Evolutionary conservation across 352 stramenopile genomes (phyloP), one percentile per base, ranked within the genome.

Genomic region (Phytophthora pisi): DNA sequence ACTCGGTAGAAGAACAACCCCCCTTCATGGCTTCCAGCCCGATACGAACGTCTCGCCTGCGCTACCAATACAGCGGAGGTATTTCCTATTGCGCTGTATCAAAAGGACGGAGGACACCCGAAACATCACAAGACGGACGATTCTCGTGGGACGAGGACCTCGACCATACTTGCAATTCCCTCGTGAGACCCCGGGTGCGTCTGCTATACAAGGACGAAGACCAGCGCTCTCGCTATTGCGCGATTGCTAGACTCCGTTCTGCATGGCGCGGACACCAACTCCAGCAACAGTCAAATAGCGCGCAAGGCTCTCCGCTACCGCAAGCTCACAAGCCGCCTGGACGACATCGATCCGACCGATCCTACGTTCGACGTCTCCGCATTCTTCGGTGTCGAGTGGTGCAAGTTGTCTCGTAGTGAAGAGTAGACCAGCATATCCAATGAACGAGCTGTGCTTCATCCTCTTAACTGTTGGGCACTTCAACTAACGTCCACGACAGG

Each of bases 281-380:
- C 59, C 15, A 61, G 6, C 2, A 58, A 51, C 20, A 38, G 7
- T 13, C 30, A 23, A 18, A 57, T 72, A 16, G 64, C 57, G 11
- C 51, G 24, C 40, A 72, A 67, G 42, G 52, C 58, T 5, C 46
- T 68, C 23, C 34, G 46, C 10, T 72, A 68, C 57, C 58, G 51
- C 11, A 51, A 50, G 43, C 11, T 72, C 34, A 20, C 56, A 7
- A 2, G 9, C 9, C 57, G 58, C 4, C n/a, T 60, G 45, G 30
- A 45, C 7, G 11, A 63, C 20, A 36, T 68, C 40, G 52, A 68
- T 28, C 43, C 51, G 26, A 18, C 45, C 8, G 51, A 68, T n/a
- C 61, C 51, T 1, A 20, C n/a, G 0, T 68, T 68, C 57, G 61
- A 68, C 46, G 18, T 68, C 13, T 68, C 61, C 16, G 15, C 18